Evolutionary conservation across 805 yeast genomes (phyloP), one percentile per base, ranked within the genome.

Genomic region (Saturnispora dispora): DNA sequence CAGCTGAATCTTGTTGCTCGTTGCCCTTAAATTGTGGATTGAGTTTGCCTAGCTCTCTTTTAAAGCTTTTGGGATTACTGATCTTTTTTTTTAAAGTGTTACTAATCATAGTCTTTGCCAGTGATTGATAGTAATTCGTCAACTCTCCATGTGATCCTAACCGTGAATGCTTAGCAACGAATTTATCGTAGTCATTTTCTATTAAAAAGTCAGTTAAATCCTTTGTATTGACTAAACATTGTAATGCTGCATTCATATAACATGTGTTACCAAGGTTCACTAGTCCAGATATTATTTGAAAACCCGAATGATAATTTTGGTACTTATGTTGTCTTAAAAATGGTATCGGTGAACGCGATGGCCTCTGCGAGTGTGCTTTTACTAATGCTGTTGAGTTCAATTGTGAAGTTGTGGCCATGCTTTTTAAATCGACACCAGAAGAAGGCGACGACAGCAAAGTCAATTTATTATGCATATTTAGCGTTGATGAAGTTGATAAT

Each of bases 161-260:
- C 54, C 76, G 76, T 57, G 89, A 87, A 56, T 79, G 74, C 32
- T 81, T 70, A 60, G 90, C 89, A 47, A 90, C 82, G 62, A 83
- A 84, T 51, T 75, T 75, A 54, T 75, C 74, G 65, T 82, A 88
- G 0, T 79, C 66, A 13, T 80, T 81, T 55, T 74, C 67, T 43
- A 83, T 69, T 60, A 90, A 85, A 51, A 85, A 78, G 45, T 70
- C 72, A 3, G 83, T 74, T 27, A 90, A 67, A 53, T 79, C 81
- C 1, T 80, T 79, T 0, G 91, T 81, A 0, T 91, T 90, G 3
- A 83, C 74, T 35, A 91, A 64, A 64, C 96, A 88, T 67, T 90
- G 98, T n/a, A 90, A 66, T 3, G 85, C 75, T 57, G 96, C 85
- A 67, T 90, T 90, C 89, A 90, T 85, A 66, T 90, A 90, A 65